These are phyloP conservation scores for Vaccinium darrowii DNA, from an alignment of 148 eudicot species.

Conservation along the genomic window DNA sequence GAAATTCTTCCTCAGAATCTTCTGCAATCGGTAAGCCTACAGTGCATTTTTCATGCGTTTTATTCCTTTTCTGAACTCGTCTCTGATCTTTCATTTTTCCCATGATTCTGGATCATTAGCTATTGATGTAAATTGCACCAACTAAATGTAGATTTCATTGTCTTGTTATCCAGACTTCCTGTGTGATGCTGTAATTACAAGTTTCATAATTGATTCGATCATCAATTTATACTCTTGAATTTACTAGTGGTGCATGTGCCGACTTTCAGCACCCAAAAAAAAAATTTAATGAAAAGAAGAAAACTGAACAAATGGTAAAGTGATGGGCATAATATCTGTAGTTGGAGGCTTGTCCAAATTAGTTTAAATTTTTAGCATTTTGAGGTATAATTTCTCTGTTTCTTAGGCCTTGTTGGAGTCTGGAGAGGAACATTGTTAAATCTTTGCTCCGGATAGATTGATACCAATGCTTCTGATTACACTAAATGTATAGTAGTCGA, in stretches of 20 bases:
- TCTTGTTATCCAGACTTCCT: constrained; percentile 21
- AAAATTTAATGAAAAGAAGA: no score
- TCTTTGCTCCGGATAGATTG: background rate
- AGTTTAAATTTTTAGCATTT: background rate
- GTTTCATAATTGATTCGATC: background rate
- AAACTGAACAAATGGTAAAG: background rate
- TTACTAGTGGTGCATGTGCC: background rate
- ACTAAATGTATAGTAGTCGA: background rate
- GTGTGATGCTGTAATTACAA: background rate
- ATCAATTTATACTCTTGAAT: no score
- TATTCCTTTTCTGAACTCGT: constrained; percentile 5
- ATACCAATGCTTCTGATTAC: background rate
- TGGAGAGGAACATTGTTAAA: background rate
- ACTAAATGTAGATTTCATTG: constrained; percentile 14
- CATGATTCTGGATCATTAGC: constrained; percentile 30
- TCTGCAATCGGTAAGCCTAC: constrained; percentile 57
- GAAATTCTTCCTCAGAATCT: constrained; percentile 64
- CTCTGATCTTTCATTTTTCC: background rate
- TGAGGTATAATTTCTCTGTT: background rate
- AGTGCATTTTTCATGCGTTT: background rate
- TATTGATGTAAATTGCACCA: background rate
- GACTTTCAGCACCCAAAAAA: no score
- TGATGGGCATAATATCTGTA: background rate
- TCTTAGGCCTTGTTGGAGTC: background rate
- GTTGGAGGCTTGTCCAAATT: background rate